Evolutionary conservation across 768 basidiomycete species (phyloP), one percentile per base, ranked within the genome.

Genomic region (Macrolepiota dolichaula): DNA sequence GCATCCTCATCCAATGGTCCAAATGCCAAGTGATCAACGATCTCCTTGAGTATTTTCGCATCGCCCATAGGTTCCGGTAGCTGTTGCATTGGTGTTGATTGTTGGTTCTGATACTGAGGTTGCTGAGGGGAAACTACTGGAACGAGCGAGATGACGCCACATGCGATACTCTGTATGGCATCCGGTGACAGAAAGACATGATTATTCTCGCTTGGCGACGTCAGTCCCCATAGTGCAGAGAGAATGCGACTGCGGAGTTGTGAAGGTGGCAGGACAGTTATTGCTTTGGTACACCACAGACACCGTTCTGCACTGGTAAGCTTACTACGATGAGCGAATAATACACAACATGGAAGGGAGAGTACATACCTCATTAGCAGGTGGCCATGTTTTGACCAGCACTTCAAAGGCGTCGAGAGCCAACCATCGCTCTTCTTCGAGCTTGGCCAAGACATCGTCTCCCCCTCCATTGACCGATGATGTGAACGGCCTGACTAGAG

Each of bases 231-330:
- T 3, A 91, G 74, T 10, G 74, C 72, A 10, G 75, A 76, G 17
- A 91, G 65, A 25, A 88, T 74, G 22, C 84, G 79, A 9, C 78
- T 75, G 17, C 85, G 79, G 52, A 80, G 71, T 17, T 65, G 65
- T 7, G 79, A 75, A 6, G 74, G 63, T 42, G 75, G 73, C 19
- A 77, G 75, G 6, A 77, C 70, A 0, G 84, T 84, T 32, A 32
- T 32, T 9, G 87, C 87, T 64, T 81, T 83, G 65, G 85, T 84
- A 67, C 88, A 91, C 90, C 90, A 92, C 32, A 87, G 63, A 64
- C 80, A 84, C 25, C 90, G 83, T 61, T 85, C 85, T 12, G 88
- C 74, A 56, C 79, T 81, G 25, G 72, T 75, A 65, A 80, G 68
- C 76, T 77, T 32, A 32, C 15, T 12, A 17, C 17, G 17, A 42